Evolutionary conservation across 2,329 filamentous ascomycete species (phyloP), one percentile per base, ranked within the genome.

Genomic region (Macrophomina tecta): DNA sequence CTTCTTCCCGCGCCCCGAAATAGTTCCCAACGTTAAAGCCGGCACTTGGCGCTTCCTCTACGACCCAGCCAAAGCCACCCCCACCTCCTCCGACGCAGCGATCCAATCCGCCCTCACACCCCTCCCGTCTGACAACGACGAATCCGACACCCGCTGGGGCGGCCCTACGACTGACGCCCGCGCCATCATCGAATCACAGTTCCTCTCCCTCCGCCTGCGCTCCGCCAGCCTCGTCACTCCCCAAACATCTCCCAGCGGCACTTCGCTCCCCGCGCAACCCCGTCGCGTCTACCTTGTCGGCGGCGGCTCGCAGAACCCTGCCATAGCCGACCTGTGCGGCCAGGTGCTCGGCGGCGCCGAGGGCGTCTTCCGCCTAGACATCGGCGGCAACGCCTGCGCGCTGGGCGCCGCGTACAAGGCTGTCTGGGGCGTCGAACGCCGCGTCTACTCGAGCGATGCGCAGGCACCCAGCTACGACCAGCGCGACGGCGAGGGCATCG

Each of bases 1-100:
- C n/a, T 98, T 94, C 84, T 99, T 98, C 79, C 92, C 93, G 16
- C 89, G 95, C 1, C 94, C 93, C 2, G 95, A 99, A 81, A 97
- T 97, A 75, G 94, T 99, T 4, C 95, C 95, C 61, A 97, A 97
- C 77, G 87, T 97, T 68, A 88, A 84, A 65, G 87, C 91, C 0
- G 94, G 95, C 61, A 94, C 91, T 55, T 98, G 93, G 91, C 90
- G 93, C 56, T 97, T 91, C 82, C 87, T 85, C 23, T 89, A 87
- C 76, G 34, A 51, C 5, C 16, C 55, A 6, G 48, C 63, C 30
- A 73, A 83, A 62, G 73, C 82, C 0, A 1, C 86, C 85, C 67
- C 40, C 6, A 11, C 52, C 40, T 9, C 34, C 14, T 7, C 23
- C 23, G 23, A 51, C 34, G 11, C 53, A 8, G 51, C 40, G 14